Evolutionary conservation across 108 stramenopile species (phyloP), one percentile per base, ranked within the genome.

Genomic region (Nitzschia sp.): DNA sequence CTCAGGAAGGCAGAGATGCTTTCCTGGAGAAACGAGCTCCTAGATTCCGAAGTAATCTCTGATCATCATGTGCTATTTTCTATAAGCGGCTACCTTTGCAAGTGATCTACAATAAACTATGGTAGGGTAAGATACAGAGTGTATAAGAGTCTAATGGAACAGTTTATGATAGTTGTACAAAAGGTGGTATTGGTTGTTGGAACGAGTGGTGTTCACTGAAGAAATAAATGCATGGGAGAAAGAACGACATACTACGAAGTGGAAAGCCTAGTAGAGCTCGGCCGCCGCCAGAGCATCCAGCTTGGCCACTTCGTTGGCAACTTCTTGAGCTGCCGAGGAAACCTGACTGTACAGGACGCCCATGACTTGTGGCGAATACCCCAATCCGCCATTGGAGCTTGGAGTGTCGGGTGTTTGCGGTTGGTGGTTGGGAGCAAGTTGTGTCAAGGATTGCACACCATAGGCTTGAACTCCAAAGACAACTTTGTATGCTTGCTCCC

Each of bases 1-100:
- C 85, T 8, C 94, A 91, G 65, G 96, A 97, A 82, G 96, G 96
- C 5, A 73, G 90, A 37, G 71, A 95, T 39, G 94, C 95, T n/a
- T 97, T 91, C 75, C 80, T 97, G 68, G 81, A 89, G 48, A 85
- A 88, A 57, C 76, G 96, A 51, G 83, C 85, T 7, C 95, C 96
- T 0, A 54, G 80, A 21, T 97, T 95, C 86, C 82, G 83, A 42
- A 70, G 69, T 48, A 83, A 83, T 44, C 58, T 78, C 60, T 54
- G 53, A 40, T 34, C 29, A 34, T 34, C n/a, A n/a, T n/a, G n/a
- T n/a, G n/a, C n/a, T n/a, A n/a, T n/a, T n/a, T n/a, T n/a, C n/a
- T n/a, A n/a, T n/a, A n/a, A n/a, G n/a, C n/a, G n/a, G n/a, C n/a
- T n/a, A n/a, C n/a, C n/a, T n/a, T n/a, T n/a, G n/a, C n/a, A n/a